Evolutionary conservation across 192 early-diverging fungal species (phyloP).

Genomic region (Podochytrium sp.): DNA sequence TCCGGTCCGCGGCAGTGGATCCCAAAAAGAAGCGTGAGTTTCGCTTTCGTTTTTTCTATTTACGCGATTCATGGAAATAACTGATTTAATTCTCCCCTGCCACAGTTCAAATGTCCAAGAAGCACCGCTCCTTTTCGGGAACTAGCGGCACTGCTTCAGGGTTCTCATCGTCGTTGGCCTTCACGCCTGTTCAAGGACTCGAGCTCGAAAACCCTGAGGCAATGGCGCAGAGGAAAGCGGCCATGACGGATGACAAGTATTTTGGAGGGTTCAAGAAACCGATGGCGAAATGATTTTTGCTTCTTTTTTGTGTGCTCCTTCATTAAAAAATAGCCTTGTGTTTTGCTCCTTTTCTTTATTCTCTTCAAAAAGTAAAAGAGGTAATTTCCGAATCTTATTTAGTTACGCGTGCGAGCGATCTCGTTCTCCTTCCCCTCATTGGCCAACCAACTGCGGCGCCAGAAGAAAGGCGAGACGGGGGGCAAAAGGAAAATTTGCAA

Average conservation of each 20-base stretch:
- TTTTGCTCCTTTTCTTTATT: too few relatives aligned
- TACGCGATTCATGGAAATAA: background rate
- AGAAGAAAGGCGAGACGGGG: too few relatives aligned
- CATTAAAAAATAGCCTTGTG: too few relatives aligned
- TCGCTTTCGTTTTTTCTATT: slow-evolving; percentile 3
- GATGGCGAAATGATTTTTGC: too few relatives aligned
- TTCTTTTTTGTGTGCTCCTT: too few relatives aligned
- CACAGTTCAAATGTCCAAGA: slow-evolving; percentile 35
- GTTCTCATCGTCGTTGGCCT: slow-evolving; percentile 84
- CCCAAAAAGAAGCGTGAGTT: slow-evolving; percentile 69
- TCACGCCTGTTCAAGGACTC: slow-evolving; percentile 94
- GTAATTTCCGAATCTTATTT: too few relatives aligned
- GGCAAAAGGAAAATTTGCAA: too few relatives aligned
- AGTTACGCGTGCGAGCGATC: too few relatives aligned
- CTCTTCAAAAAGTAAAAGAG: too few relatives aligned
- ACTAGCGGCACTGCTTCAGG: slow-evolving; percentile 67
- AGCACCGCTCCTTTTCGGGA: slow-evolving; percentile 22
- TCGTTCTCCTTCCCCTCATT: too few relatives aligned
- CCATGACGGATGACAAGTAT: slow-evolving; percentile 22
- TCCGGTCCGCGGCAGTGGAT: slow-evolving; percentile 74
- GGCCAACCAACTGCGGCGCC: too few relatives aligned
- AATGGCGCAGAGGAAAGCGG: slow-evolving; percentile 19
- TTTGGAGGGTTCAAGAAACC: slow-evolving; percentile 25
- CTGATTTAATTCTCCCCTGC: background rate
- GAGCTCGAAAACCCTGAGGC: slow-evolving; percentile 86